Percentiles rank a stretch among this genome's conserved stretches.
phyloP scores from a whole-genome alignment of 2,329 filamentous ascomycete species.

The Trichocomaceae sp. region DNA sequence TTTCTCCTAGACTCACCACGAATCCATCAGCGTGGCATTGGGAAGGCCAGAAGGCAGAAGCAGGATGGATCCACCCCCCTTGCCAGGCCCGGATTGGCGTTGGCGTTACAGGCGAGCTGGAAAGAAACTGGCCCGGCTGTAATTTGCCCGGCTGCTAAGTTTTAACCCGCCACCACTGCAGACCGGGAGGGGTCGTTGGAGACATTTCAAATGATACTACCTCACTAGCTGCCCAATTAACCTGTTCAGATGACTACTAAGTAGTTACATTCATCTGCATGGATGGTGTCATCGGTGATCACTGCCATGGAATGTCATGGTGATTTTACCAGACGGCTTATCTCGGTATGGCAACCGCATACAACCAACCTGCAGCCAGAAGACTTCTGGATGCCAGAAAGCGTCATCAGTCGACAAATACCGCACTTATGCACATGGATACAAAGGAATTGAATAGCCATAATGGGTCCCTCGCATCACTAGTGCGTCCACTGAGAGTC shows the following conservation, averaged over 20 bases:
- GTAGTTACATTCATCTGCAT: not conserved
- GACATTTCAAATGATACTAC: slow-evolving; percentile 4
- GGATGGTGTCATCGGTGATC: not conserved
- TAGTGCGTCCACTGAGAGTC: not conserved
- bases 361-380: not conserved
- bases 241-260: not conserved
- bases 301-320: not conserved
- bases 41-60: not conserved
- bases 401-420: not conserved
- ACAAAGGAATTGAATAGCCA: not conserved
- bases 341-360: not conserved
- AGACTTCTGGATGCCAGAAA: not conserved
- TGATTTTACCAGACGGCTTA: slow-evolving; percentile 9
- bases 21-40: not conserved
- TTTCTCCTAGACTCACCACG: not conserved
- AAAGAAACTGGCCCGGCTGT: slow-evolving; percentile 1
- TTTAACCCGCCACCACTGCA: slow-evolving; percentile 1
- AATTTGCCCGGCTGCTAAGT: not conserved
- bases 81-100: not conserved
- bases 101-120: slow-evolving; percentile 2
- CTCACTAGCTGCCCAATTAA: slow-evolving; percentile 2
- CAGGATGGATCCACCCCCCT: slow-evolving; percentile 5
- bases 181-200: slow-evolving; percentile 4
- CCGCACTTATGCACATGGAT: not conserved
- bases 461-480: slow-evolving; percentile 4